These are phyloP conservation scores for Myxozyma sirexii DNA, from an alignment of 805 yeast genomes.

Conservation along the genomic window DNA sequence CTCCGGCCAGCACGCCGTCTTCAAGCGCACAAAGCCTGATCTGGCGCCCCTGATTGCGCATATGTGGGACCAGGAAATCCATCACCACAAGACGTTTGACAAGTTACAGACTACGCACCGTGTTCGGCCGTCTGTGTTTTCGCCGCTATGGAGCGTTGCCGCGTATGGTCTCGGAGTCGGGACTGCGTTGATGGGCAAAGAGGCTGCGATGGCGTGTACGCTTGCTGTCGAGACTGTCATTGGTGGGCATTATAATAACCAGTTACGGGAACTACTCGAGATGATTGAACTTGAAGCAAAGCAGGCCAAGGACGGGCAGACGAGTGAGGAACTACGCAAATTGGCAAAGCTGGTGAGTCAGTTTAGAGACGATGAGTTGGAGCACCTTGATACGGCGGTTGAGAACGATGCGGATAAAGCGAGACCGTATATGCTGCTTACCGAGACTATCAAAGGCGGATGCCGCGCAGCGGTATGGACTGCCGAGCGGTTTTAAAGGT, in stretches of 20 bases:
- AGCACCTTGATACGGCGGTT: slow-evolving; percentile 92
- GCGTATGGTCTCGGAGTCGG: slow-evolving; percentile 84
- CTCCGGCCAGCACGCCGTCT: slow-evolving; percentile 81
- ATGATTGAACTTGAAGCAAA: slow-evolving; percentile 21
- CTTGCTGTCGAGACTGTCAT: slow-evolving; percentile 98
- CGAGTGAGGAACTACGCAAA: slow-evolving; percentile 58
- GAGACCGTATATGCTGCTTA: slow-evolving; percentile 83
- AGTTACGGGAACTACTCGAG: slow-evolving; percentile 63
- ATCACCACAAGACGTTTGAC: slow-evolving; percentile 86
- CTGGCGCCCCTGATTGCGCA: slow-evolving; percentile 80
- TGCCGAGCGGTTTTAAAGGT: slow-evolving; percentile 72
- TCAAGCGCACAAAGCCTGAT: slow-evolving; percentile 70
- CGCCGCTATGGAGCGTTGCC: slow-evolving; percentile 92
- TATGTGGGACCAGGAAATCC: slow-evolving; percentile 98
- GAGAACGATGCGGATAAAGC: slow-evolving; percentile 91
- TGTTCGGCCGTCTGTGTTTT: slow-evolving; percentile 86
- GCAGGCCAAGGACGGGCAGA: slow-evolving; percentile 34
- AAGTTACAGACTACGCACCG: slow-evolving; percentile 70
- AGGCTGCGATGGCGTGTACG: slow-evolving; percentile 99
- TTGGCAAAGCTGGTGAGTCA: slow-evolving; percentile 66
- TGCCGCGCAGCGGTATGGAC: slow-evolving; percentile 89
- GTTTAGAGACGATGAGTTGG: slow-evolving; percentile 92
- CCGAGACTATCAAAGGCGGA: slow-evolving; percentile 81
- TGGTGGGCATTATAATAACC: slow-evolving; percentile 93
- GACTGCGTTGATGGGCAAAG: slow-evolving; percentile 85